Base-by-base conservation (phyloP, 352 stramenopile species). In the Phytophthora pistaciae region DNA sequence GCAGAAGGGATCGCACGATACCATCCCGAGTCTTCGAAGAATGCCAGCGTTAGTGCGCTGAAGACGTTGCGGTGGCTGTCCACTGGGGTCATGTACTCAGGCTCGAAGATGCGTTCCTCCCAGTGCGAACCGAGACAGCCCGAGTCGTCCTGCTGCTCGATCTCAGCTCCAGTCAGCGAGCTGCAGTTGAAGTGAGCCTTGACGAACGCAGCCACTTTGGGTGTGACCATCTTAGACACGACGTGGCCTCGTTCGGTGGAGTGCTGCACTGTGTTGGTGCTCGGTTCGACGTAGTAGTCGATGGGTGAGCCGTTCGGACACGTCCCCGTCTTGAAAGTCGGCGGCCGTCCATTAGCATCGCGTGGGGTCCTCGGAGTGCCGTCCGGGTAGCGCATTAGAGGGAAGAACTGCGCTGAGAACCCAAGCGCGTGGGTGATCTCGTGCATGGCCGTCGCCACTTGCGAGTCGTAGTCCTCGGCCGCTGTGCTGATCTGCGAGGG, bases 11-110 rank as follows among this genome's bases (percentile, higher is more conserved):
- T 95, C 0, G 87, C 71, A 16, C 80, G 80, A 69, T 96, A 96
- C 89, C 89, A 95, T 0, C 89, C 89, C 8, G 89, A 94, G 64
- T 95, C 89, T 55, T 94, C 83, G 57, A 96, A 94, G 48, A 92
- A 96, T 1, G 89, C 87, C 21, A 96, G 72, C 1, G 89, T 96
- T 31, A 96, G 72, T 0, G 73, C 82, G 20, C 86, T 93, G 33
- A 91, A 77, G 0, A 91, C 74, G 52, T 96, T 95, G 9, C 82
- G 85, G 56, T 87, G 92, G 56, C 86, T 96, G 18, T 85, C 84
- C 5, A 95, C 74, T 0, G 90, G 84, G 4, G 81, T 87, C 88
- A 96, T 95, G 72, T 92, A 91, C 75, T 95, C 87, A 3, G 87
- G 73, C 46, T 95, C 86, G 31, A 96, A 96, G 42, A 96, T 79